These are phyloP conservation scores for Tieghemostelium lacteum DNA, from an alignment of 78 protist genomes.

Conservation along the genomic window DNA sequence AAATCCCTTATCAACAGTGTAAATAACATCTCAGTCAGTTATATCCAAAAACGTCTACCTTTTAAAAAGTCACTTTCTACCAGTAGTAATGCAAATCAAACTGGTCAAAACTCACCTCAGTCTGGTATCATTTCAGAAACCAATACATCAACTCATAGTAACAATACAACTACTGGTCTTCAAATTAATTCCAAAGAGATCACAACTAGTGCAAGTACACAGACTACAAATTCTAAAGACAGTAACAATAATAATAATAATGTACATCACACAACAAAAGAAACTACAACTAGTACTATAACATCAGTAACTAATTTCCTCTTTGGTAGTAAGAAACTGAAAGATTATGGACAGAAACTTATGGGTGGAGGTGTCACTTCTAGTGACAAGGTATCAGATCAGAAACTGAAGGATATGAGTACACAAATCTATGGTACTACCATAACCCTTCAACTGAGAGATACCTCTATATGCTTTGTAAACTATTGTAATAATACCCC, in stretches of 20 bases:
- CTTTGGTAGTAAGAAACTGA: conserved; percentile 26
- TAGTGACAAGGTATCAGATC: conserved; percentile 37
- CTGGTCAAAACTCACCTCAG: too few species aligned
- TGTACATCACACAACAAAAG: too few species aligned
- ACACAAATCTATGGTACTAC: conserved; percentile 57
- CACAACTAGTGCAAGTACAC: neutral
- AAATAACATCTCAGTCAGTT: conserved; percentile 38
- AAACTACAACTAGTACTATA: too few species aligned
- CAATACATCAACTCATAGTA: neutral
- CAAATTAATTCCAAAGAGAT: neutral
- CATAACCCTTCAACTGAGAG: conserved; percentile 40
- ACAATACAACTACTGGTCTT: neutral
- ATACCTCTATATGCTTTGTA: conserved; percentile 43
- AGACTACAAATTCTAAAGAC: neutral
- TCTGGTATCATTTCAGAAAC: neutral
- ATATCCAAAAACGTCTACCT: conserved; percentile 21
- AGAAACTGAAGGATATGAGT: conserved; percentile 33
- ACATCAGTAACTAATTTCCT: neutral
- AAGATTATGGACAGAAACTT: conserved; percentile 31
- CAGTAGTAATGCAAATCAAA: too few species aligned
- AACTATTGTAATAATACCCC: conserved; percentile 10
- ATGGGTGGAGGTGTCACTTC: conserved; percentile 10
- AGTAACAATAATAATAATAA: neutral
- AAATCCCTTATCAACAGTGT: conserved; percentile 25
- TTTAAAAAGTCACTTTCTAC: conserved; percentile 1